Evolutionary conservation across 108 stramenopile genomes (phyloP), one percentile per base, ranked within the genome.

Genomic region (Nitzschia sp.): DNA sequence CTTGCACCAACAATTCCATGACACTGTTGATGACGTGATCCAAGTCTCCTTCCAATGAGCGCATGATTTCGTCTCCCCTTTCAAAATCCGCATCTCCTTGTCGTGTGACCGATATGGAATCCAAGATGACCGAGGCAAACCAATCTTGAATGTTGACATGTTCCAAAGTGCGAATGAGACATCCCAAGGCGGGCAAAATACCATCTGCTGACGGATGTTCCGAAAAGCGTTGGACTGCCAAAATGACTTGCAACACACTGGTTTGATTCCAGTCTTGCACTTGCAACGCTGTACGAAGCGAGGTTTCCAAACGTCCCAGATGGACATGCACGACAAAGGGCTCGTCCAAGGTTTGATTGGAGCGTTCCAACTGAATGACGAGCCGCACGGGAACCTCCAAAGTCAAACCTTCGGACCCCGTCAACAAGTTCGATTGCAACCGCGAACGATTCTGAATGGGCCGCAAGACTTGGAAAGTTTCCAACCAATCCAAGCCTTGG

Each of bases 11-110:
- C 48, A 87, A 63, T 44, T 77, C 60, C 44, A 85, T 12, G 15
- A 86, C 67, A 48, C 69, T 69, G 26, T 86, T 84, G 22, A 90
- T 62, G 11, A 85, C 63, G 29, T 65, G 41, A 57, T 90, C 89
- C 12, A 87, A 61, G 60, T 80, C 73, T 22, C 61, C 77, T 55
- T 86, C 87, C n/a, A 88, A 61, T 10, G 69, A 63, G 5, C 15
- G 46, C 8, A 14, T 46, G 8, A 40, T 37, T 5, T 15, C 46
- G 17, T 3, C 17, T 1, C 46, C 46, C 5, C 29, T 34, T 34
- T 1, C 3, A 34, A 34, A 34, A 5, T 34, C 29, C 2, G 5
- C 46, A 53, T 64, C 43, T 22, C 42, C 51, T 10, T 42, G 15
- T 7, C 12, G 22, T 48, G 46, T 48, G 0, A 75, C n/a, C 9